Evolutionary conservation across 805 yeast species (phyloP).

Genomic region (Ogataea populi-albae): DNA sequence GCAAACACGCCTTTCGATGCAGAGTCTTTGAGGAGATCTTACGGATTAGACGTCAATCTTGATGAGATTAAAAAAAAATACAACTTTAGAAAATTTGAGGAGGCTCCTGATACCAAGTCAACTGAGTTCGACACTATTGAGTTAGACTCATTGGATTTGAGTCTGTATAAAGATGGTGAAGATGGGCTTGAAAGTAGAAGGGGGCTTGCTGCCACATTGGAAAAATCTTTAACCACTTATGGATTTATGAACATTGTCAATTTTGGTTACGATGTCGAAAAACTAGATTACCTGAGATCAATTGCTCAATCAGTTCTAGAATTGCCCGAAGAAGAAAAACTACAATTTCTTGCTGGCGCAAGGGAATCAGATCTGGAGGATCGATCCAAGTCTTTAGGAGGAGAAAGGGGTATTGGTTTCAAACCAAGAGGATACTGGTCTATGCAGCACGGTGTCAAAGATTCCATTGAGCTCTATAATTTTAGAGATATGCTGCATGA

Average conservation of each 20-base stretch:
- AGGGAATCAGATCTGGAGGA: conserved; percentile 23
- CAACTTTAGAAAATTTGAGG: conserved; percentile 30
- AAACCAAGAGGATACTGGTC: conserved; percentile 49
- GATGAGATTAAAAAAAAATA: conserved; percentile 23
- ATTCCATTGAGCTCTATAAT: conserved; percentile 43
- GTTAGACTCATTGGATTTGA: conserved; percentile 37
- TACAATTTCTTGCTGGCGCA: conserved; percentile 38
- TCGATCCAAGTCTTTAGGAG: conserved; percentile 33
- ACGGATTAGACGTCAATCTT: conserved; percentile 2
- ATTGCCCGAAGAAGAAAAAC: conserved; percentile 39
- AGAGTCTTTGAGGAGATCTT: conserved; percentile 3
- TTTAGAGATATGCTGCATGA: conserved; percentile 38
- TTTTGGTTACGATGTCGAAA: conserved; percentile 37
- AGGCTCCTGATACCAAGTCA: conserved; percentile 20
- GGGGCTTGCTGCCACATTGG: conserved; percentile 36
- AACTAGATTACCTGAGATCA: conserved; percentile 35
- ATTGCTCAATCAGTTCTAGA: conserved; percentile 41
- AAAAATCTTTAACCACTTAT: conserved; percentile 37
- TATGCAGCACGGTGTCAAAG: conserved; percentile 40
- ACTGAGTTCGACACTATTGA: conserved; percentile 23
- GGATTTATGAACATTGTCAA: conserved; percentile 43
- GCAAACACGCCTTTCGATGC: conserved; percentile 4
- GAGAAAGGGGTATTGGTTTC: conserved; percentile 45
- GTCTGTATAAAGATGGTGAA: conserved; percentile 36
- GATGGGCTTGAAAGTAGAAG: conserved; percentile 32